Evolutionary conservation across 306 rosid species (phyloP), one percentile per base, ranked within the genome.

Genomic region (Phaseolus lunatus): DNA sequence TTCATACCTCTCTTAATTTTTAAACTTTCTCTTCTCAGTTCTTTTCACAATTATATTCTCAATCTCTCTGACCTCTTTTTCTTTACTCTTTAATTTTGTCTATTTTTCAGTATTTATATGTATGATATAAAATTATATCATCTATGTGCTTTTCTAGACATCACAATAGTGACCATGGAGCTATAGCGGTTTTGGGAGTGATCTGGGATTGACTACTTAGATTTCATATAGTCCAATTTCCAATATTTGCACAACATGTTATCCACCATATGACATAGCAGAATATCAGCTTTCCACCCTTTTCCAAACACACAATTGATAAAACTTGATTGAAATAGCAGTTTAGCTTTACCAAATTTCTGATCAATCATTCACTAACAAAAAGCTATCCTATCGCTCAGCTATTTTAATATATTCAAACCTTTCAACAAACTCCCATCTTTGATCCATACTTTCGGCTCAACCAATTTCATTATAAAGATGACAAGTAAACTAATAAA

Each of bases 381-480:
- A 49, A 78, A 74, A 58, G 70, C 70, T 9, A 62, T 53, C 63
- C 16, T 52, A 56, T 39, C 9, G 9, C 2, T 9, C 44, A 9
- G 13, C 3, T 39, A 39, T 10, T 66, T 22, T 62, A 29, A 26
- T 6, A 73, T 14, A 73, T 45, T n/a, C 33, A 76, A 73, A 71
- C 18, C 24, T 29, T 70, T 8, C 18, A 65, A 22, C 4, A 47
- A 62, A 54, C 24, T 37, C 20, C 67, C 35, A 66, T 7, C 56
- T 39, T 44, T 44, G 33, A 84, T 45, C 62, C 37, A 45, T 33
- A 15, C 73, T 62, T 19, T 69, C 8, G 12, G 67, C 61, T 75
- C 26, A 79, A 63, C 52, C 31, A 24, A 59, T 20, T 33, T 37
- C 29, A 41, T 3, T n/a, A 68, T 50, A 45, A 72, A 16, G 3